phyloP scores from a whole-genome alignment of 2,329 filamentous ascomycete genomes.

The Drechslera avenae region DNA sequence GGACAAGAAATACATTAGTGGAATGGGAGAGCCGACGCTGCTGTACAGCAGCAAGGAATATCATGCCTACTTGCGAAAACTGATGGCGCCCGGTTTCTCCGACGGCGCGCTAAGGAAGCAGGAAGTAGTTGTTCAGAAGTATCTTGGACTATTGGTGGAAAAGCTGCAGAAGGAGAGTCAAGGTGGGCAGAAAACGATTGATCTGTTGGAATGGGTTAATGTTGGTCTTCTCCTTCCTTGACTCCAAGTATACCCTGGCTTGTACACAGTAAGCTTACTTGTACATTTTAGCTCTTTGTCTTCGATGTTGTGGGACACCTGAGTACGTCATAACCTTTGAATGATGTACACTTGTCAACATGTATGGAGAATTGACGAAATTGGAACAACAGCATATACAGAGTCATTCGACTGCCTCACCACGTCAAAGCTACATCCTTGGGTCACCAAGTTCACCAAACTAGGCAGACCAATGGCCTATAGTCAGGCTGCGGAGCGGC shows the following conservation, averaged over 20 bases:
- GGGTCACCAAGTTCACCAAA: background rate
- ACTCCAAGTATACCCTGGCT: background rate
- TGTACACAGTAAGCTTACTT: constrained; percentile 19
- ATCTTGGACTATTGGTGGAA: background rate
- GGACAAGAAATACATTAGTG: background rate
- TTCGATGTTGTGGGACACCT: constrained; percentile 2
- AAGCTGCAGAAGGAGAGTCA: background rate
- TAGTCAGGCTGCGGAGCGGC: background rate
- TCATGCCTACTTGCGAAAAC: background rate
- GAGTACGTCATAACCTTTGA: constrained; percentile 24
- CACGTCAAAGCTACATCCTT: constrained; percentile 15
- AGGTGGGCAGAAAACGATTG: no score
- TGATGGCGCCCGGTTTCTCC: background rate
- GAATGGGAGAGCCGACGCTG: background rate
- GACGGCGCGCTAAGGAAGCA: background rate
- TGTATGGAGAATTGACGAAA: background rate
- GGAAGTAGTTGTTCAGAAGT: constrained; percentile 1
- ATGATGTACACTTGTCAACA: constrained; percentile 20
- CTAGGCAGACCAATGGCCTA: background rate
- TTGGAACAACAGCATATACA: constrained; percentile 16
- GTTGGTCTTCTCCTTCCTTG: no score
- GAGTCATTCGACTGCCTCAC: constrained; percentile 33
- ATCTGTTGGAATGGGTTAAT: no score
- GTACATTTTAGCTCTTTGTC: constrained; percentile 27
- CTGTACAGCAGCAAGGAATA: background rate